A percentile compares a stretch with the other conserved stretches of the same genome.
phyloP scores from a whole-genome alignment of 805 yeast species.

The Starmerella ratchasimensis region DNA sequence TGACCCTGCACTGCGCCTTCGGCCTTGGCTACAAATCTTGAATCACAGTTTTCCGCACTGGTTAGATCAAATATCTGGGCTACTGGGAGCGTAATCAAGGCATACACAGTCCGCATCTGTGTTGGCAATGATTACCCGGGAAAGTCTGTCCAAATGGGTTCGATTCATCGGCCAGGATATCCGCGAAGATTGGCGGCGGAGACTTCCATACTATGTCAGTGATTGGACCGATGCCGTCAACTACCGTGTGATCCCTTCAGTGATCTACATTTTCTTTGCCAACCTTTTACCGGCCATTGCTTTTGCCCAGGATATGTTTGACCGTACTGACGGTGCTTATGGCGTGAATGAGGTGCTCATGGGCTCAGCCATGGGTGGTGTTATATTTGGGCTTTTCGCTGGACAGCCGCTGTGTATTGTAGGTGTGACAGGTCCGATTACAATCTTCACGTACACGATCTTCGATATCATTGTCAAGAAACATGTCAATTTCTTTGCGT shows the following conservation, averaged over 20 bases:
- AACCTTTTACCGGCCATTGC: slow-evolving; percentile 87
- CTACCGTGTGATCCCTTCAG: slow-evolving; percentile 78
- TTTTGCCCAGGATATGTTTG: slow-evolving; percentile 94
- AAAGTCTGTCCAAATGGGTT: background rate
- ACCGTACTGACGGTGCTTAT: slow-evolving; percentile 69
- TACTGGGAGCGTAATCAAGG: too few relatives aligned
- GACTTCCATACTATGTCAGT: slow-evolving; percentile 48
- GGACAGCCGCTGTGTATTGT: slow-evolving; percentile 93
- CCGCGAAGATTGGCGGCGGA: slow-evolving; percentile 11
- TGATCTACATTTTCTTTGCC: slow-evolving; percentile 73
- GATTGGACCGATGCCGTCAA: slow-evolving; percentile 77
- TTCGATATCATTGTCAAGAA: slow-evolving; percentile 51
- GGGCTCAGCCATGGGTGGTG: slow-evolving; percentile 76
- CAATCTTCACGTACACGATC: slow-evolving; percentile 85
- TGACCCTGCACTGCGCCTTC: too few relatives aligned
- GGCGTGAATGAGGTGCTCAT: slow-evolving; percentile 85
- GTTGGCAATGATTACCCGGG: background rate
- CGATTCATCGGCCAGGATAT: slow-evolving; percentile 7
- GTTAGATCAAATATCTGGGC: too few relatives aligned
- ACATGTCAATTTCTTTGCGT: slow-evolving; percentile 52
- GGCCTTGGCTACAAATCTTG: too few relatives aligned
- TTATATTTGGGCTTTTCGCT: slow-evolving; percentile 68
- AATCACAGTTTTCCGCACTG: too few relatives aligned
- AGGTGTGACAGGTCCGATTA: slow-evolving; percentile 93
- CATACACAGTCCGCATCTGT: too few relatives aligned